Conservation (phyloP, 192 early-diverging fungal species). For the Kappamyces sp. region DNA sequence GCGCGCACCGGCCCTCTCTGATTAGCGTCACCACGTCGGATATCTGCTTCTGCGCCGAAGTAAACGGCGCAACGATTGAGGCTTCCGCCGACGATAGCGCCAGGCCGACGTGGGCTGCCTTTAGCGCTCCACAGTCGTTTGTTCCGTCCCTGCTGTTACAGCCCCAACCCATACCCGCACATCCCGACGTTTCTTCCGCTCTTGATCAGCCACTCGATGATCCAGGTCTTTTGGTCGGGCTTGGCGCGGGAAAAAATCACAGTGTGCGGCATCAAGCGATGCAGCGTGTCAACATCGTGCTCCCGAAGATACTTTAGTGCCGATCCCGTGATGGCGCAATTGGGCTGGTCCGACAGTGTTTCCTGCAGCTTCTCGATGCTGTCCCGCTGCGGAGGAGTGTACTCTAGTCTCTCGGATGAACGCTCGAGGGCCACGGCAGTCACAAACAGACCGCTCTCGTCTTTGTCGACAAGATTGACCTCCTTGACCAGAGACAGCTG, state of each 20-base stretch:
- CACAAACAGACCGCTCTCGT: constrained; percentile 17
- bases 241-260: constrained; percentile 73
- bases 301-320: constrained; percentile 53
- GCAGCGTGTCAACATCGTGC: constrained; percentile 27
- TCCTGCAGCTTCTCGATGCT: background rate
- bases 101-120: constrained; percentile 78
- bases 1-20: constrained; percentile 66
- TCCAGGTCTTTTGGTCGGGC: constrained; percentile 69
- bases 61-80: constrained; percentile 84
- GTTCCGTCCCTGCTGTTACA: constrained; percentile 13
- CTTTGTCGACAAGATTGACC: constrained; percentile 37
- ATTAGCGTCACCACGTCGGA: constrained; percentile 52
- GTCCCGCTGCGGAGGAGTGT: constrained; percentile 4
- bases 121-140: constrained; percentile 80
- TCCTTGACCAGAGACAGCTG: constrained; percentile 51
- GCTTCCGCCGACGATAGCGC: constrained; percentile 78
- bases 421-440: background rate
- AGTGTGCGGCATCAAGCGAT: constrained; percentile 51
- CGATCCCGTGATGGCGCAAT: constrained; percentile 64
- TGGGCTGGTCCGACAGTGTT: constrained; percentile 21
- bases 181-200: constrained; percentile 67
- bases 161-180: constrained; percentile 72
- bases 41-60: constrained; percentile 52
- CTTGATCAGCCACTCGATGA: constrained; percentile 66
- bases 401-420: constrained; percentile 31